A percentile compares a stretch with the other conserved stretches of the same genome.
These are phyloP conservation scores for Leccinum uliginosum DNA, from an alignment of 768 basidiomycete species.

Conservation along the genomic window DNA sequence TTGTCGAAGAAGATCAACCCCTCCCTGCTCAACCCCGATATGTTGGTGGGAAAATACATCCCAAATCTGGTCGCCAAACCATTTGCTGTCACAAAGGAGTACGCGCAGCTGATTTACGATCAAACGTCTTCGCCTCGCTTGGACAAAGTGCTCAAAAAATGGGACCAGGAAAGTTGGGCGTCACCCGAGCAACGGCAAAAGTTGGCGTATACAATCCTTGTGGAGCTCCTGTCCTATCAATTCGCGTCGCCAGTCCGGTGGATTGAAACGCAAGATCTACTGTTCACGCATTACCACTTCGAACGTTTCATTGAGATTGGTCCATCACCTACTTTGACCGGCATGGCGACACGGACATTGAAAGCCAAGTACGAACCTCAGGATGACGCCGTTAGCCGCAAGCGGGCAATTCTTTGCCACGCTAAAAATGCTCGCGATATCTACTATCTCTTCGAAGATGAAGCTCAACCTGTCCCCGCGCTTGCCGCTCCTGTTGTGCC, in stretches of 20 bases:
- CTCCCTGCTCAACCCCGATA: conserved; percentile 86
- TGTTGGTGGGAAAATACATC: conserved; percentile 92
- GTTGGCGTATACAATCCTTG: conserved; percentile 92
- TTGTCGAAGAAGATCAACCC: conserved; percentile 98
- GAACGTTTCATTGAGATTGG: conserved; percentile 96
- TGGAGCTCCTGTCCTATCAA: conserved; percentile 96
- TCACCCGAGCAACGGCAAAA: conserved; percentile 79
- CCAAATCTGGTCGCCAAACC: conserved; percentile 93
- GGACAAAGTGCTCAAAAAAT: conserved; percentile 89
- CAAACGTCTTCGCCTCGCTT: conserved; percentile 95
- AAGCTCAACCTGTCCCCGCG: conserved; percentile 34
- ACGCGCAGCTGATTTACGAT: conserved; percentile 93
- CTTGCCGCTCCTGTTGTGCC: conserved; percentile 36
- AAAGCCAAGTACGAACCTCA: conserved; percentile 90
- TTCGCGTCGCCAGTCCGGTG: conserved; percentile 98
- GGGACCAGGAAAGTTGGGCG: conserved; percentile 91
- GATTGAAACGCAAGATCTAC: conserved; percentile 97
- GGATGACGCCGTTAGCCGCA: conserved; percentile 80
- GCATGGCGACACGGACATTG: conserved; percentile 87
- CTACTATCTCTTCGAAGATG: conserved; percentile 97
- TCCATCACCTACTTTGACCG: conserved; percentile 92
- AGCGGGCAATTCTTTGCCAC: conserved; percentile 82
- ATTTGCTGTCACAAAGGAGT: conserved; percentile 78
- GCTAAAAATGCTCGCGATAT: conserved; percentile 96
- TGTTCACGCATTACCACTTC: conserved; percentile 82